A percentile compares a stretch with the other conserved stretches of the same genome.
phyloP scores from a whole-genome alignment of 371 early-diverging fungal genomes.

The Apophysomyces ossiformis region DNA sequence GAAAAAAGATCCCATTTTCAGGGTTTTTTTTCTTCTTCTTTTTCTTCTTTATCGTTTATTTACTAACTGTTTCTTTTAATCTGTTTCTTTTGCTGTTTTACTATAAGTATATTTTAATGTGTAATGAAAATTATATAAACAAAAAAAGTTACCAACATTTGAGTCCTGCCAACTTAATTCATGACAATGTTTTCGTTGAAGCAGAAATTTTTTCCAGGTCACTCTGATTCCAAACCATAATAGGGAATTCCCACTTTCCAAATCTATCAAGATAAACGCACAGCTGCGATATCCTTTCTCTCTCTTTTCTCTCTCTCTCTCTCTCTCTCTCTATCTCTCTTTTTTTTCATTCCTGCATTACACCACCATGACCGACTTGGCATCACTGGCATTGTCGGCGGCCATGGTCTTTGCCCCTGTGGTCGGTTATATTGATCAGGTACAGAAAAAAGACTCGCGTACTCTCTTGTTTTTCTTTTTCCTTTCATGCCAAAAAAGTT shows the following conservation, averaged over 20 bases:
- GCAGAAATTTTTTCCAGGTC: too few relatives aligned
- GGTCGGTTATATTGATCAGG: conserved; percentile 35
- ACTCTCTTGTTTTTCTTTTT: not conserved
- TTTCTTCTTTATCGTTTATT: not conserved
- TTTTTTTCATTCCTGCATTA: not conserved
- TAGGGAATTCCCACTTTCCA: too few relatives aligned
- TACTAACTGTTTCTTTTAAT: not conserved
- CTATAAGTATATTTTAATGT: too few relatives aligned
- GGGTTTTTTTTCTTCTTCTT: not conserved
- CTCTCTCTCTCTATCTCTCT: not conserved
- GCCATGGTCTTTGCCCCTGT: conserved; percentile 33
- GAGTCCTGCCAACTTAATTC: too few relatives aligned
- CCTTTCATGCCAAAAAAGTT: not conserved
- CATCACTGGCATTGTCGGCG: conserved; percentile 19
- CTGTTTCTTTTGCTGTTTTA: not conserved
- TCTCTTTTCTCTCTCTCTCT: too few relatives aligned
- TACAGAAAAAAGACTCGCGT: not conserved
- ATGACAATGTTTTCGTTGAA: too few relatives aligned
- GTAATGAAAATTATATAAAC: too few relatives aligned
- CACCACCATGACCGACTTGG: conserved; percentile 17
- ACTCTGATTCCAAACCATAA: too few relatives aligned
- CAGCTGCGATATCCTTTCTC: too few relatives aligned
- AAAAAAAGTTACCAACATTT: too few relatives aligned
- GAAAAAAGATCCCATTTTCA: not conserved
- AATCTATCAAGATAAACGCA: too few relatives aligned